A percentile compares a stretch with the other conserved stretches of the same genome.
phyloP scores from a whole-genome alignment of 306 rosid species.

The Lithocarpus polystachyus region DNA sequence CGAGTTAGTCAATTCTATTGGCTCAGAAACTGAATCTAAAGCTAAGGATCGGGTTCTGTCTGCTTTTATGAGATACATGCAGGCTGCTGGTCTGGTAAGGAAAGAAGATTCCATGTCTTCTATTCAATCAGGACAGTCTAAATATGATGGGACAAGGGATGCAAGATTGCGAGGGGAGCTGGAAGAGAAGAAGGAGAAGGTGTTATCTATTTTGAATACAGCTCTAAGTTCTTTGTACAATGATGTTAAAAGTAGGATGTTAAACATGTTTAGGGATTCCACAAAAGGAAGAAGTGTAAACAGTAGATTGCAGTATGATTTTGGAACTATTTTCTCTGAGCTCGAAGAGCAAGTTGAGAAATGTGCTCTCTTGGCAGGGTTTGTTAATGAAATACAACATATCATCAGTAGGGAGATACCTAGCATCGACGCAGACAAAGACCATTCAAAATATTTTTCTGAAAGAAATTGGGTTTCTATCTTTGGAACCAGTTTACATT shows the following conservation, averaged over 20 bases:
- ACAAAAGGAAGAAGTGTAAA: slow-evolving; percentile 43
- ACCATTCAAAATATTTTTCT: slow-evolving; percentile 36
- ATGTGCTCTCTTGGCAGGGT: slow-evolving; percentile 71
- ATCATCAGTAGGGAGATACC: slow-evolving; percentile 48
- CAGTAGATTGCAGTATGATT: slow-evolving; percentile 40
- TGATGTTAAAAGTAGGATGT: slow-evolving; percentile 53
- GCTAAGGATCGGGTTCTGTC: slow-evolving; percentile 77
- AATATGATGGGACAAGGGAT: slow-evolving; percentile 48
- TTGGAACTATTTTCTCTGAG: slow-evolving; percentile 54
- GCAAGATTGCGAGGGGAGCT: slow-evolving; percentile 40
- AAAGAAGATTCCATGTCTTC: slow-evolving; percentile 49
- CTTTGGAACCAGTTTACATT: slow-evolving; percentile 58
- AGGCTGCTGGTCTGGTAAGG: slow-evolving; percentile 50
- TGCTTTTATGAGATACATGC: slow-evolving; percentile 70
- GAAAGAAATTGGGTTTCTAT: slow-evolving; percentile 74
- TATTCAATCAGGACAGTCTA: slow-evolving; percentile 39
- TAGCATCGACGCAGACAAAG: slow-evolving; percentile 37
- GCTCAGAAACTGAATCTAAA: slow-evolving; percentile 65
- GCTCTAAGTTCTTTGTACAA: slow-evolving; percentile 58
- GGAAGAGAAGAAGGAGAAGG: slow-evolving; percentile 61
- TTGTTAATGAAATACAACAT: slow-evolving; percentile 55
- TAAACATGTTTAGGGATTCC: slow-evolving; percentile 38
- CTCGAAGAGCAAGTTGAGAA: slow-evolving; percentile 90
- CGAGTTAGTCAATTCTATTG: slow-evolving; percentile 61
- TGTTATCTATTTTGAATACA: slow-evolving; percentile 45